Percentiles rank a stretch among this genome's conserved stretches.
Evolutionary conservation across 169 alveolate species (phyloP).

Genomic region (Plasmodium billcollinsi): DNA sequence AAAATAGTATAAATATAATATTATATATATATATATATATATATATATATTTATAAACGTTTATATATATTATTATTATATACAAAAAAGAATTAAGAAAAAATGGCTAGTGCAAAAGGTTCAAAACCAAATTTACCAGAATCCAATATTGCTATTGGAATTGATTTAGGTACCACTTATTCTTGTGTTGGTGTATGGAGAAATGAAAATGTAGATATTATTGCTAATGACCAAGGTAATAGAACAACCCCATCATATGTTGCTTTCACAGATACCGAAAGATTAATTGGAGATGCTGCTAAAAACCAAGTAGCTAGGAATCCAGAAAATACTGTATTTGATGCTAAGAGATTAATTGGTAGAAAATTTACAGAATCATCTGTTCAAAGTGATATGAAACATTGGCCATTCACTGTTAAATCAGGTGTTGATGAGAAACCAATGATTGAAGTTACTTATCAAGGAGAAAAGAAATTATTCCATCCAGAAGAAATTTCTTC

Average conservation of each 20-base stretch:
- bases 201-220: slow-evolving; percentile 96
- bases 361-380: slow-evolving; percentile 93
- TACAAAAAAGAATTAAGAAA: neutral
- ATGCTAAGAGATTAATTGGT: slow-evolving; percentile 98
- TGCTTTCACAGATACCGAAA: slow-evolving; percentile 98
- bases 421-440: slow-evolving; percentile 92
- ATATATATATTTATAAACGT: too few species aligned
- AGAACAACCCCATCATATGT: slow-evolving; percentile 99
- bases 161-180: slow-evolving; percentile 97
- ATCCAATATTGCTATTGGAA: slow-evolving; percentile 91
- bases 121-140: slow-evolving; percentile 73
- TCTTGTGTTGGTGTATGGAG: slow-evolving; percentile 97
- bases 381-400: slow-evolving; percentile 94
- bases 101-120: slow-evolving; percentile 73
- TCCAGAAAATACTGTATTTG: slow-evolving; percentile 97
- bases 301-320: slow-evolving; percentile 96
- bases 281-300: slow-evolving; percentile 98
- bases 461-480: slow-evolving; percentile 93
- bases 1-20: too few species aligned
- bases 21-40: too few species aligned
- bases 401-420: slow-evolving; percentile 96
- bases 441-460: slow-evolving; percentile 89
- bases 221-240: slow-evolving; percentile 99
- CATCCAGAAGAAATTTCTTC: slow-evolving; percentile 97
- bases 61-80: too few species aligned